phyloP scores from a whole-genome alignment of 163 green algal species.

The Prototheca wickerhamii region DNA sequence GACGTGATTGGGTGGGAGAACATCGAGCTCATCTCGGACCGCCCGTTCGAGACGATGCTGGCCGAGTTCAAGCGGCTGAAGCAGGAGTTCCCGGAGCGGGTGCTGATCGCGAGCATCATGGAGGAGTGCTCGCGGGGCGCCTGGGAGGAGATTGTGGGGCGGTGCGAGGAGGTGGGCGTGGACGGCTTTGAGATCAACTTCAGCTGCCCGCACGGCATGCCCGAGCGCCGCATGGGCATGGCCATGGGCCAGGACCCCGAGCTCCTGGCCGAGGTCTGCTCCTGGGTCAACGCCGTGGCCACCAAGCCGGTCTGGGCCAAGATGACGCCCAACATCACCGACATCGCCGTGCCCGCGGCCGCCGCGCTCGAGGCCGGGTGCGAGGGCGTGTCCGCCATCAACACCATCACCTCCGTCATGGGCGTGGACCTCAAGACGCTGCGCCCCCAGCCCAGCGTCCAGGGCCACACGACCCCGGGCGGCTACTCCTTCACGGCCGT shows the following conservation, averaged over 20 bases:
- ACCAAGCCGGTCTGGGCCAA: slow-evolving; percentile 95
- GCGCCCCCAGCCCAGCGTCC: slow-evolving; percentile 82
- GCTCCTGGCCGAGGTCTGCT: slow-evolving; percentile 70
- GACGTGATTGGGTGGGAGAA: slow-evolving; percentile 93
- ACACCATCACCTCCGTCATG: slow-evolving; percentile 91
- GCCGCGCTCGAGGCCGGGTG: slow-evolving; percentile 9
- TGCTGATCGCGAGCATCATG: slow-evolving; percentile 97
- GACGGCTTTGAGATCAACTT: slow-evolving; percentile 99
- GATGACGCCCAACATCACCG: slow-evolving; percentile 95
- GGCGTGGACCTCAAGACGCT: slow-evolving; percentile 93
- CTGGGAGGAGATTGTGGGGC: slow-evolving; percentile 91
- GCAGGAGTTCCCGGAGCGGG: slow-evolving; percentile 73
- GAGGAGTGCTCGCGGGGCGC: slow-evolving; percentile 75
- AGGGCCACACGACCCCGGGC: slow-evolving; percentile 76
- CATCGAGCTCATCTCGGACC: slow-evolving; percentile 93
- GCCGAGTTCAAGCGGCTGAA: slow-evolving; percentile 78
- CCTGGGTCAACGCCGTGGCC: slow-evolving; percentile 80
- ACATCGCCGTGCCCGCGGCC: slow-evolving; percentile 17
- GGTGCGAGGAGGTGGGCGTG: slow-evolving; percentile 78
- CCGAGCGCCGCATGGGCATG: slow-evolving; percentile 62
- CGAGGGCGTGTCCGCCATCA: slow-evolving; percentile 92
- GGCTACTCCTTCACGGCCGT: slow-evolving; percentile 87
- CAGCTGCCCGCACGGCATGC: slow-evolving; percentile 90
- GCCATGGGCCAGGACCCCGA: slow-evolving; percentile 87
- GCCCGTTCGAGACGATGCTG: slow-evolving; percentile 89